Evolutionary conservation across 371 early-diverging fungal genomes (phyloP).

Genomic region (Capillidium heterosporum): DNA sequence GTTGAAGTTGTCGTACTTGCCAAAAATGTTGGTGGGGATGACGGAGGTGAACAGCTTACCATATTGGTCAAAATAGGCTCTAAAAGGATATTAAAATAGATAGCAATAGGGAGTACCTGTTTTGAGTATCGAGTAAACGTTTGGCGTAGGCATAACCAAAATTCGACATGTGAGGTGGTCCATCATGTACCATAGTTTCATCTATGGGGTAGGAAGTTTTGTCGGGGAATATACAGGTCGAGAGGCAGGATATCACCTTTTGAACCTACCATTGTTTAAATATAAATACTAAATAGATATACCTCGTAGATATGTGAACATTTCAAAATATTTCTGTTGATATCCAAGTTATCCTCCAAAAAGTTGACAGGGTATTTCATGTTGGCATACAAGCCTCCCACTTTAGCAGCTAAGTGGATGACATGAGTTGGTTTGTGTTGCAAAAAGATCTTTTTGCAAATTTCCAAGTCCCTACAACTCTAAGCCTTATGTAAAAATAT

Average conservation of each 20-base stretch:
- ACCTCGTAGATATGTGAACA: too few relatives aligned
- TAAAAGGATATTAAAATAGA: slow-evolving; percentile 7
- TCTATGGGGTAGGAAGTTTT: slow-evolving; percentile 74
- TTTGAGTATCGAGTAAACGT: slow-evolving; percentile 74
- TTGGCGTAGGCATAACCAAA: slow-evolving; percentile 80
- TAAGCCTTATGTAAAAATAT: background rate
- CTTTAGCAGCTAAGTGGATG: slow-evolving; percentile 71
- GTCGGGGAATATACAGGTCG: slow-evolving; percentile 78
- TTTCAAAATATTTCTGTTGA: slow-evolving; percentile 68
- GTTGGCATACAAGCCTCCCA: slow-evolving; percentile 75
- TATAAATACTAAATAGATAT: too few relatives aligned
- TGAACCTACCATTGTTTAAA: slow-evolving; percentile 42
- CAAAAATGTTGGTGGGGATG: slow-evolving; percentile 77
- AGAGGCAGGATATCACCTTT: slow-evolving; percentile 74
- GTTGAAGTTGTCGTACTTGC: slow-evolving; percentile 66
- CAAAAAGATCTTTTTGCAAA: slow-evolving; percentile 48
- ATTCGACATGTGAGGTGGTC: slow-evolving; percentile 72
- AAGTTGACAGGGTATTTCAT: slow-evolving; percentile 69
- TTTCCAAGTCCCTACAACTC: slow-evolving; percentile 28
- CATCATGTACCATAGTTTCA: slow-evolving; percentile 75
- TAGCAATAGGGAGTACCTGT: slow-evolving; percentile 29
- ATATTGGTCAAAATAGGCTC: slow-evolving; percentile 63
- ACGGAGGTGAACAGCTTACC: slow-evolving; percentile 69
- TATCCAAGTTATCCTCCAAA: slow-evolving; percentile 56
- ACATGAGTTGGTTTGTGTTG: slow-evolving; percentile 64